phyloP scores from a whole-genome alignment of 345 rosid genomes.

The Trapa bicornis region DNA sequence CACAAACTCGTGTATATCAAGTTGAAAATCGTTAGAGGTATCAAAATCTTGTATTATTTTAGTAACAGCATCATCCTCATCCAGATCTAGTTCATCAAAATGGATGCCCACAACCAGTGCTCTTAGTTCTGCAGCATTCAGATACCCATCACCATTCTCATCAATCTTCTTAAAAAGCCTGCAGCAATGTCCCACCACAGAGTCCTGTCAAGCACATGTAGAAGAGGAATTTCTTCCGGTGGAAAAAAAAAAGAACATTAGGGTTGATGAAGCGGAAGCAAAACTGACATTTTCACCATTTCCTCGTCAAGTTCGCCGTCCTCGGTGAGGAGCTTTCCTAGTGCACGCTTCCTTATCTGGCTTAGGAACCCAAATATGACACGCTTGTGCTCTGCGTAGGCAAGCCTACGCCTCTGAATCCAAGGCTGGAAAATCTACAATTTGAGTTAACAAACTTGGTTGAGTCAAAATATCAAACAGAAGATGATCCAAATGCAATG shows the following conservation, averaged over 20 bases:
- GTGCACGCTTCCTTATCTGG: constrained; percentile 20
- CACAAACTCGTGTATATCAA: constrained; percentile 23
- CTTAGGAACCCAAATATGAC: constrained; percentile 39
- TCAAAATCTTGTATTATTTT: constrained; percentile 37
- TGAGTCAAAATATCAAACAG: background rate
- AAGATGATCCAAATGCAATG: background rate
- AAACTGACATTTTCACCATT: constrained; percentile 22
- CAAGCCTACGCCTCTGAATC: constrained; percentile 71
- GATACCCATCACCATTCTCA: constrained; percentile 19
- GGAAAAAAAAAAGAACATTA: constrained; percentile 1
- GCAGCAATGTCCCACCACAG: background rate
- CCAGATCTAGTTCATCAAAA: constrained; percentile 30
- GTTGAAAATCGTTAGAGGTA: constrained; percentile 12
- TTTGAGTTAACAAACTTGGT: background rate
- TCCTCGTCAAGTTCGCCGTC: constrained; percentile 24
- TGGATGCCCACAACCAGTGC: constrained; percentile 34
- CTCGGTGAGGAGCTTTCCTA: constrained; percentile 30
- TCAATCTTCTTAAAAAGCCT: constrained; percentile 40
- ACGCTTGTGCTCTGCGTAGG: constrained; percentile 58
- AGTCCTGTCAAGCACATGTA: background rate
- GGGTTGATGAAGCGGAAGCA: background rate
- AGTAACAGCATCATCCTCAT: constrained; percentile 26
- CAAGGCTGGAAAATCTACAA: constrained; percentile 65
- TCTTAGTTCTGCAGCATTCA: constrained; percentile 31
- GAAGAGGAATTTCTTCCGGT: constrained; percentile 2